Conservation (phyloP, 2,329 filamentous ascomycete genomes). For the Lachnellula occidentalis region DNA sequence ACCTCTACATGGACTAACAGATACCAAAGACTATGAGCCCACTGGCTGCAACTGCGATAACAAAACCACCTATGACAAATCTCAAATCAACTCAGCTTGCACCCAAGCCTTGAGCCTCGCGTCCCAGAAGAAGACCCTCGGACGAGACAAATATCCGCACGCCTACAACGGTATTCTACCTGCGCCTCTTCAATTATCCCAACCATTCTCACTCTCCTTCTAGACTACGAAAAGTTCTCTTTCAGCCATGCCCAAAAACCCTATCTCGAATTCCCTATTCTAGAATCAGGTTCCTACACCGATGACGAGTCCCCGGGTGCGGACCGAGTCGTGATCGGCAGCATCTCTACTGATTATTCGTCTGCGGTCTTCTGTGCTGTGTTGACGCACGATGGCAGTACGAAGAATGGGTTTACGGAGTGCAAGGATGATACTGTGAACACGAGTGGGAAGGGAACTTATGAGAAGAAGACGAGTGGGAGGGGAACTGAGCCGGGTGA, state of each 20-base stretch:
- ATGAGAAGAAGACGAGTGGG: slow-evolving; percentile 12
- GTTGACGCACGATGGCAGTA: slow-evolving; percentile 29
- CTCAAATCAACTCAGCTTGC: slow-evolving; percentile 24
- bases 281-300: slow-evolving; percentile 19
- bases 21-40: slow-evolving; percentile 16
- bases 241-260: slow-evolving; percentile 29
- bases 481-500: slow-evolving; percentile 7
- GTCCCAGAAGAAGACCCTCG: slow-evolving; percentile 22
- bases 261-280: slow-evolving; percentile 31
- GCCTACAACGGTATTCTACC: slow-evolving; percentile 25
- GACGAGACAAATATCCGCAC: slow-evolving; percentile 30
- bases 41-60: slow-evolving; percentile 22
- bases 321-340: slow-evolving; percentile 30
- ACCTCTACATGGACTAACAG: background rate
- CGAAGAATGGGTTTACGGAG: slow-evolving; percentile 28
- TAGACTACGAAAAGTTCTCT: slow-evolving; percentile 30
- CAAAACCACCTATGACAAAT: slow-evolving; percentile 21
- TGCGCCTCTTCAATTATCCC: background rate
- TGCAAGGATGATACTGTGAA: slow-evolving; percentile 24
- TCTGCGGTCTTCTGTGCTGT: slow-evolving; percentile 29
- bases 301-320: slow-evolving; percentile 26
- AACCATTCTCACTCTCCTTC: background rate
- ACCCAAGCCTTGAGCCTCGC: slow-evolving; percentile 24
- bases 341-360: slow-evolving; percentile 25
- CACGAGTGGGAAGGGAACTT: slow-evolving; percentile 8